A percentile compares a stretch with the other conserved stretches of the same genome.
phyloP scores from a whole-genome alignment of 805 yeast genomes.

The Wickerhamomyces bisporus region DNA sequence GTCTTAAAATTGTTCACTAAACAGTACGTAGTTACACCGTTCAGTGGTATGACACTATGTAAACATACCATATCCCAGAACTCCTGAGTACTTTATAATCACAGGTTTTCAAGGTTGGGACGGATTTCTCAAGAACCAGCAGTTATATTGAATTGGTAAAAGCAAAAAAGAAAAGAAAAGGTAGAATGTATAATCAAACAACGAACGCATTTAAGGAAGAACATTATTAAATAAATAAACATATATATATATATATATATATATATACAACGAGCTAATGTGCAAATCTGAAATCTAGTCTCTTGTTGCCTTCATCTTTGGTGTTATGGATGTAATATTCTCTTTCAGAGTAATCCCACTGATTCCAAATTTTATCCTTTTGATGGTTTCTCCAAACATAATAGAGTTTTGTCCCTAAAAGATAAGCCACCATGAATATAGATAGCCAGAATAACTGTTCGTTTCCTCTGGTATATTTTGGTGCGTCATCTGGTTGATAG shows the following conservation, averaged over 20 bases:
- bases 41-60: too few species aligned
- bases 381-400: slow-evolving; percentile 31
- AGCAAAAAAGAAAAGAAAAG: too few species aligned
- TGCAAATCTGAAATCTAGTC: slow-evolving; percentile 48
- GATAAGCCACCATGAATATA: slow-evolving; percentile 13
- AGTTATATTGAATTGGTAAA: background rate
- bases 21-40: too few species aligned
- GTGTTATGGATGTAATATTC: slow-evolving; percentile 41
- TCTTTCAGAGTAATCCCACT: slow-evolving; percentile 43
- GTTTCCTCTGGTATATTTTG: slow-evolving; percentile 59
- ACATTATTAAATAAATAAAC: background rate
- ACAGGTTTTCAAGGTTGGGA: too few species aligned
- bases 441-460: slow-evolving; percentile 6
- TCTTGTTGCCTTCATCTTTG: slow-evolving; percentile 49
- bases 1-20: too few species aligned
- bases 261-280: too few species aligned
- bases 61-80: too few species aligned
- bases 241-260: too few species aligned
- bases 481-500: slow-evolving; percentile 52
- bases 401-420: slow-evolving; percentile 5
- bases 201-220: too few species aligned
- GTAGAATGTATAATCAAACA: too few species aligned
- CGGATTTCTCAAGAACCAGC: too few species aligned
- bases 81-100: too few species aligned
- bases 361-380: slow-evolving; percentile 46